Conservation (phyloP, 1,139 yeast genomes). For the Zygosaccharomyces sapae region DNA sequence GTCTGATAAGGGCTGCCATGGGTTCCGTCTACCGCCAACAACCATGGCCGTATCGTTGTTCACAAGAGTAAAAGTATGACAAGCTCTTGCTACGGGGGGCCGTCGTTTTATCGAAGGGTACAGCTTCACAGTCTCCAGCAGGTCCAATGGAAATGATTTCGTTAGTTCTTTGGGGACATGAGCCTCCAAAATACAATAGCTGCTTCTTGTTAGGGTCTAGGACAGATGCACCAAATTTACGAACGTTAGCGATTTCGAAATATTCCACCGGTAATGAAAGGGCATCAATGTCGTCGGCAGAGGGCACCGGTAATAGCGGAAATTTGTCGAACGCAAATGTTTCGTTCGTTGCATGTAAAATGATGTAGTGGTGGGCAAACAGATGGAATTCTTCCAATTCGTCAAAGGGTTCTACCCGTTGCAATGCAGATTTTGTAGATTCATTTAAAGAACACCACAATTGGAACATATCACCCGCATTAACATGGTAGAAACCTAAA, state of each 20-base stretch:
- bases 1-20: constrained; percentile 46
- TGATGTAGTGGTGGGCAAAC: constrained; percentile 72
- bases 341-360: constrained; percentile 58
- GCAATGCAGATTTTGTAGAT: constrained; percentile 44
- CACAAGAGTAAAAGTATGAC: constrained; percentile 50
- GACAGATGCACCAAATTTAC: constrained; percentile 45
- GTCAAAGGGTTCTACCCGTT: constrained; percentile 63
- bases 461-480: constrained; percentile 52
- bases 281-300: background rate
- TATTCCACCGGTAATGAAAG: background rate
- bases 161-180: constrained; percentile 24
- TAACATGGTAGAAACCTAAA: constrained; percentile 48
- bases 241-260: constrained; percentile 24
- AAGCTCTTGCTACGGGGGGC: constrained; percentile 48
- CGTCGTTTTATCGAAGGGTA: constrained; percentile 6
- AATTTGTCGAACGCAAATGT: constrained; percentile 18
- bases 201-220: constrained; percentile 17
- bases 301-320: background rate
- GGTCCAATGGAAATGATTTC: constrained; percentile 20
- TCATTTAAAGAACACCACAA: constrained; percentile 50
- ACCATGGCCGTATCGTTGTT: constrained; percentile 37
- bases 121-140: constrained; percentile 12
- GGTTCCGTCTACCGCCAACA: constrained; percentile 70
- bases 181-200: constrained; percentile 45
- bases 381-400: constrained; percentile 80